Evolutionary conservation across 441 rosid species (phyloP).

Genomic region (Pelargonium myrrhifolium): DNA sequence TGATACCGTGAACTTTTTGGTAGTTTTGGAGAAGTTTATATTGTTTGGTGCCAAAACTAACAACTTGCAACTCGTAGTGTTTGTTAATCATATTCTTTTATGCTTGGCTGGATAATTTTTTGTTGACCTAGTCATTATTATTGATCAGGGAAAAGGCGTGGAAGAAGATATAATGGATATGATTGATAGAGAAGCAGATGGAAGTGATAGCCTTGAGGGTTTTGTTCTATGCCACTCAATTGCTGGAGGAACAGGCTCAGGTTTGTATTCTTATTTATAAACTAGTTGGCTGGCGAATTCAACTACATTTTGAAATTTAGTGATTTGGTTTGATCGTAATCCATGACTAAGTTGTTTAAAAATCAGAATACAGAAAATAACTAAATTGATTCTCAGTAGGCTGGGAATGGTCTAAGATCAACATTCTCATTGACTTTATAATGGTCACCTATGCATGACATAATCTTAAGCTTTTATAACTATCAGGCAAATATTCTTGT

Average conservation of each 20-base stretch:
- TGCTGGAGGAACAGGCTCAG: slow-evolving; percentile 99
- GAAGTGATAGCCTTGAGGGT: slow-evolving; percentile 98
- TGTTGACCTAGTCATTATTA: slow-evolving; percentile 13
- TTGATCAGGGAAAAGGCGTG: slow-evolving; percentile 76
- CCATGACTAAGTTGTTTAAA: no score
- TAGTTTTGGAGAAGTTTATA: background rate
- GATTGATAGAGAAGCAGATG: slow-evolving; percentile 99
- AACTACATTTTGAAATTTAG: no score
- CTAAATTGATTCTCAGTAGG: no score
- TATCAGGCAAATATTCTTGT: no score
- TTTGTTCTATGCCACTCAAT: slow-evolving; percentile 95
- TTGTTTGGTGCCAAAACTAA: background rate
- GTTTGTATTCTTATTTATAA: slow-evolving; percentile 23
- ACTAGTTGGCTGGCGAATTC: no score
- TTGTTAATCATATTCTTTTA: background rate
- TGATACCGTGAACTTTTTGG: background rate
- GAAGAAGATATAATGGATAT: slow-evolving; percentile 99
- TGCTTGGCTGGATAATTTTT: background rate
- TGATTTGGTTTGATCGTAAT: no score
- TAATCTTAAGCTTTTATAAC: no score
- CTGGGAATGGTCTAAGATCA: no score
- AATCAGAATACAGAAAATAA: no score
- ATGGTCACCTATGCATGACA: no score
- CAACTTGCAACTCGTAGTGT: background rate
- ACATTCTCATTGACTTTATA: no score